Base-by-base conservation (phyloP, 345 rosid species). In the Linum tenue region DNA sequence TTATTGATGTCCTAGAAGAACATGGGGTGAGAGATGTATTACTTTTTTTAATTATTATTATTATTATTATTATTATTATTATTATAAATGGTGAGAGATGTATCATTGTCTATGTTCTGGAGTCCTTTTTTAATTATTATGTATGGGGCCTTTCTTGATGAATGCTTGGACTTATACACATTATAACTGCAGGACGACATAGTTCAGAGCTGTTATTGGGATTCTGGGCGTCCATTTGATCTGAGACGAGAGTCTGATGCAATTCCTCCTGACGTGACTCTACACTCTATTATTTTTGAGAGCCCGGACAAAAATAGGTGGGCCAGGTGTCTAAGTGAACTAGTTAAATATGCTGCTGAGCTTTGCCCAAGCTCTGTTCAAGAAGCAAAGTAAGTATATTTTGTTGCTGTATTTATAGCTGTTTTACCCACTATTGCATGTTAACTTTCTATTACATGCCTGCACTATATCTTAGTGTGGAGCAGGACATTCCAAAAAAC, bases 241-340 rank as follows among this genome's bases (percentile, higher is more conserved):
- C 69, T 85, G 74, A 84, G 88, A 76, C 79, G 92, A 75, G 99
- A 94, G 69, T 85, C 92, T 15, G 97, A 94, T 75, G 84, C 82
- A 58, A 85, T 94, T 81, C 95, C 99, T 76, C 82, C 95, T 66
- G 99, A 90, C 42, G 91, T 86, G 75, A 86, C 97, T 17, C 90
- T 94, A 73, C 99, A 90, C 58, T 90, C 96, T 72, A 85, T 94
- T 69, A 88, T 94, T 72, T 88, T 85, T 70, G 99, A 94, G 75
- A 86, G 95, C 76, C 97, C 96, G 70, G 99, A 94, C 77, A 94
- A 94, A 78, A 90, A 84, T 77, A 86, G 92, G 72, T 94, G 97
- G 96, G 97, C 91, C 64, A 83, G 96, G 44, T 94, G 97, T 77
- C 92, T 94, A 60, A 90, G 97, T 65, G 96, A 94, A 71, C 95